These are phyloP conservation scores for Stygiomarasmius scandens DNA, from an alignment of 1,284 basidiomycete genomes.

Conservation along the genomic window DNA sequence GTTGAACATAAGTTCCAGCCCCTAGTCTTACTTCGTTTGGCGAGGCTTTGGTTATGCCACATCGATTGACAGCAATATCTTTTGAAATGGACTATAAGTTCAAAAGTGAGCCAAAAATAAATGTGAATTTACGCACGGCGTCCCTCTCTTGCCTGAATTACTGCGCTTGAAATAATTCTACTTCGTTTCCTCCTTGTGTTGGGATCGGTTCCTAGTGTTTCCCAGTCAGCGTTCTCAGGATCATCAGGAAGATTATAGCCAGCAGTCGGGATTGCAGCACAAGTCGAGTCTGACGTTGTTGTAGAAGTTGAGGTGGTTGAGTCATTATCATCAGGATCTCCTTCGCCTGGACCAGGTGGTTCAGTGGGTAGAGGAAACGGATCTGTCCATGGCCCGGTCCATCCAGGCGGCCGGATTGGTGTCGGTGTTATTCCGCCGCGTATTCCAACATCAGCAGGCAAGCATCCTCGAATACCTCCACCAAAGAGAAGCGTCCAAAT, in stretches of 20 bases:
- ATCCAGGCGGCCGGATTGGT: conserved; percentile 4
- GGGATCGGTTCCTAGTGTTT: conserved; percentile 11
- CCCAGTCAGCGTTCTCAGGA: conserved; percentile 13
- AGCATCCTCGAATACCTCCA: conserved; percentile 12
- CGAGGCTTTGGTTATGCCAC: too few species aligned
- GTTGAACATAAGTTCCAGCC: too few species aligned
- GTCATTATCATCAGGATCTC: neutral
- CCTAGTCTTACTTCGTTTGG: too few species aligned
- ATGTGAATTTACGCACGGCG: neutral
- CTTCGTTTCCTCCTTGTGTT: conserved; percentile 2
- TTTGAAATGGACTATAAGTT: too few species aligned
- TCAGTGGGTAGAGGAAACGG: conserved; percentile 13
- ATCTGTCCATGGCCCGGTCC: conserved; percentile 13
- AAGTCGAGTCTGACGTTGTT: too few species aligned
- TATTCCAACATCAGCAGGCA: conserved; percentile 15
- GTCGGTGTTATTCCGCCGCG: conserved; percentile 13
- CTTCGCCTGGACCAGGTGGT: neutral
- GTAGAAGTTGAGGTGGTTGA: too few species aligned
- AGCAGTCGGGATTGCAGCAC: neutral
- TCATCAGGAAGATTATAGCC: conserved; percentile 5
- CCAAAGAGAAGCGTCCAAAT: conserved; percentile 13
- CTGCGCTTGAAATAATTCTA: neutral
- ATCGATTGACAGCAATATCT: too few species aligned
- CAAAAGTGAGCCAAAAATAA: neutral
- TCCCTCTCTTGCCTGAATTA: too few species aligned